Conservation (phyloP, 495 filamentous ascomycete genomes). For the Patellaria atrata region DNA sequence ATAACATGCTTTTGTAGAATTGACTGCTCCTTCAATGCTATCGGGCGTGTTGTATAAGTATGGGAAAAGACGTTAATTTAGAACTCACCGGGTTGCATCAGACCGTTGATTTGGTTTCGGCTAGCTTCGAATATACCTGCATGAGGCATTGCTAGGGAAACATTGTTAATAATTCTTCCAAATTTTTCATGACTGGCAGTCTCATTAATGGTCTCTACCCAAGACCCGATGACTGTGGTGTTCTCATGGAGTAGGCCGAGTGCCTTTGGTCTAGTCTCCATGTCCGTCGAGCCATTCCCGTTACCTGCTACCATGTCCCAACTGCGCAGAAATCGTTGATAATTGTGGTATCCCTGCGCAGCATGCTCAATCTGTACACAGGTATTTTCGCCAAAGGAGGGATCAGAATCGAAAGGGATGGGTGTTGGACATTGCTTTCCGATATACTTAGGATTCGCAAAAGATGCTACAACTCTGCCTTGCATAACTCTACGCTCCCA, state of each 20-base stretch:
- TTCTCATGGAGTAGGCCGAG: slow-evolving; percentile 48
- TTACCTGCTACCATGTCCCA: slow-evolving; percentile 34
- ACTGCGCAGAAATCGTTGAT: slow-evolving; percentile 30
- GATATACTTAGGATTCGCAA: slow-evolving; percentile 43
- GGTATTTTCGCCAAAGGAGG: slow-evolving; percentile 27
- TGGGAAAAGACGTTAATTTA: too few species aligned
- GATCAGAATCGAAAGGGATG: slow-evolving; percentile 30
- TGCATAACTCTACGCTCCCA: slow-evolving; percentile 31
- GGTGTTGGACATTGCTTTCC: slow-evolving; percentile 42
- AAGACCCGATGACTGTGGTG: slow-evolving; percentile 45
- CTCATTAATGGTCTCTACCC: slow-evolving; percentile 41
- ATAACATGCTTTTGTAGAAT: too few species aligned
- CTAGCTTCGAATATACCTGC: slow-evolving; percentile 48
- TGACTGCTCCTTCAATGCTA: too few species aligned
- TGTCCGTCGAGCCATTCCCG: slow-evolving; percentile 27
- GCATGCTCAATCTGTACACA: slow-evolving; percentile 53
- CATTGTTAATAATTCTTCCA: slow-evolving; percentile 50
- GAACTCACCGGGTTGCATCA: slow-evolving; percentile 54
- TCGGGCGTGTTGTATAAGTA: too few species aligned
- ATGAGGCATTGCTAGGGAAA: slow-evolving; percentile 62
- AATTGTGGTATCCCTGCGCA: slow-evolving; percentile 44
- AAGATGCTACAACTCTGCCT: slow-evolving; percentile 42
- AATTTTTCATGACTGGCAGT: slow-evolving; percentile 31
- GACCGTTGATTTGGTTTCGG: slow-evolving; percentile 40
- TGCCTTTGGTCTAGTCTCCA: slow-evolving; percentile 34